Conservation (phyloP, 2,329 filamentous ascomycete species). For the Penicillium hordei region DNA sequence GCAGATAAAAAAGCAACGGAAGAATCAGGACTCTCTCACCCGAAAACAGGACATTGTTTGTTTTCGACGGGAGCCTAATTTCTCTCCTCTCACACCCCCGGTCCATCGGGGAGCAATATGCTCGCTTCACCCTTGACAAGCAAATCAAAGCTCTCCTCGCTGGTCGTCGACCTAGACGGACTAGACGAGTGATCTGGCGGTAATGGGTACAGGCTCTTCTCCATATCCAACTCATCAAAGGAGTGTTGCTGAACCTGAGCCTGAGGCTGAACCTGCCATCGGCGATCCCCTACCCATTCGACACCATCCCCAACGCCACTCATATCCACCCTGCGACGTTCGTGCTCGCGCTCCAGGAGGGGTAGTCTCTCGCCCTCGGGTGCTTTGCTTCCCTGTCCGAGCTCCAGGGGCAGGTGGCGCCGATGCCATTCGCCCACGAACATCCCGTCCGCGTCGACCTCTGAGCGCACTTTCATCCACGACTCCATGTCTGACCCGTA, state of each 20-base stretch:
- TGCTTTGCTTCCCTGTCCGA: slow-evolving; percentile 12
- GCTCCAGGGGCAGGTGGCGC: slow-evolving; percentile 57
- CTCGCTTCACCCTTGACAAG: slow-evolving; percentile 47
- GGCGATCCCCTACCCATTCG: slow-evolving; percentile 44
- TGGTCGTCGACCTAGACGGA: slow-evolving; percentile 42
- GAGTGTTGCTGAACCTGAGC: not conserved
- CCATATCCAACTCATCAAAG: not conserved
- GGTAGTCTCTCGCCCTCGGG: slow-evolving; percentile 28
- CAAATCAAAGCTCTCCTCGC: slow-evolving; percentile 51
- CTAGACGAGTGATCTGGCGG: slow-evolving; percentile 28
- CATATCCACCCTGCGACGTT: slow-evolving; percentile 28
- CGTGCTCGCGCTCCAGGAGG: slow-evolving; percentile 47
- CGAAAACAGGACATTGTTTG: slow-evolving; percentile 7
- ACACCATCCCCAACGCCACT: slow-evolving; percentile 41
- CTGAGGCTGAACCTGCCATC: slow-evolving; percentile 28
- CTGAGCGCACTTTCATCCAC: slow-evolving; percentile 68
- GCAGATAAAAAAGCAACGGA: slow-evolving; percentile 1
- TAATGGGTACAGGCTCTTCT: slow-evolving; percentile 11
- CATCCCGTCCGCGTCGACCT: slow-evolving; percentile 77
- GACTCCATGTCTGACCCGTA: slow-evolving; percentile 67
- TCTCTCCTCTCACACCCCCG: slow-evolving; percentile 3
- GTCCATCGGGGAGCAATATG: slow-evolving; percentile 33
- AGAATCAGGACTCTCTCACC: slow-evolving; percentile 8
- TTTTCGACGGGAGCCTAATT: slow-evolving; percentile 10
- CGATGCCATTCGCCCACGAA: slow-evolving; percentile 91